These are phyloP conservation scores for Cokeromyces recurvatus DNA, from an alignment of 371 early-diverging fungal genomes.

Conservation along the genomic window DNA sequence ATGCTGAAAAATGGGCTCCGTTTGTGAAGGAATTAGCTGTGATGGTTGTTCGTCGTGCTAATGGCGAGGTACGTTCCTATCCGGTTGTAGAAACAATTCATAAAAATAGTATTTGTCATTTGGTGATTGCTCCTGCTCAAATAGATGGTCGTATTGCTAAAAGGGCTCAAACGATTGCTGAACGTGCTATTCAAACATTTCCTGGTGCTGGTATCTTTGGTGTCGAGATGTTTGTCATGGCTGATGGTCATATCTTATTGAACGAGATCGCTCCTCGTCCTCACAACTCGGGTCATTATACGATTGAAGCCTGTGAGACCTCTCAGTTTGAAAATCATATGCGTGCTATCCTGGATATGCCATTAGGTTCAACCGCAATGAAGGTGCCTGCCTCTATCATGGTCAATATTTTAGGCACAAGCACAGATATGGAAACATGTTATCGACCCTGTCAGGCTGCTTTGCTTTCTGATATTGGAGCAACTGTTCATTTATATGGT, in stretches of 20 bases:
- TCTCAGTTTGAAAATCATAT: constrained; percentile 97
- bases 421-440: constrained; percentile 52
- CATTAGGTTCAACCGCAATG: constrained; percentile 85
- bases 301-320: constrained; percentile 94
- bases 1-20: constrained; percentile 92
- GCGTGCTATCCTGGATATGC: constrained; percentile 88
- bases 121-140: constrained; percentile 94
- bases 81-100: constrained; percentile 96
- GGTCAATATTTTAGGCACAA: constrained; percentile 89
- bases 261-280: constrained; percentile 98
- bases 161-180: constrained; percentile 76
- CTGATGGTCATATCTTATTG: constrained; percentile 77
- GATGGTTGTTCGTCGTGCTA: constrained; percentile 87
- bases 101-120: constrained; percentile 89
- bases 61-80: constrained; percentile 78
- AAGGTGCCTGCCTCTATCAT: constrained; percentile 90
- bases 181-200: constrained; percentile 73
- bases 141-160: constrained; percentile 71
- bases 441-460: constrained; percentile 67
- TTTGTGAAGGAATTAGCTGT: constrained; percentile 92
- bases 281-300: constrained; percentile 98
- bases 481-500: constrained; percentile 92
- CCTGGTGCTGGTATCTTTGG: constrained; percentile 93
- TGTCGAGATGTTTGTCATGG: constrained; percentile 92
- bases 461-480: constrained; percentile 71